These are phyloP conservation scores for Trichoderma polysporum DNA, from an alignment of 2,329 filamentous ascomycete species.

Conservation along the genomic window DNA sequence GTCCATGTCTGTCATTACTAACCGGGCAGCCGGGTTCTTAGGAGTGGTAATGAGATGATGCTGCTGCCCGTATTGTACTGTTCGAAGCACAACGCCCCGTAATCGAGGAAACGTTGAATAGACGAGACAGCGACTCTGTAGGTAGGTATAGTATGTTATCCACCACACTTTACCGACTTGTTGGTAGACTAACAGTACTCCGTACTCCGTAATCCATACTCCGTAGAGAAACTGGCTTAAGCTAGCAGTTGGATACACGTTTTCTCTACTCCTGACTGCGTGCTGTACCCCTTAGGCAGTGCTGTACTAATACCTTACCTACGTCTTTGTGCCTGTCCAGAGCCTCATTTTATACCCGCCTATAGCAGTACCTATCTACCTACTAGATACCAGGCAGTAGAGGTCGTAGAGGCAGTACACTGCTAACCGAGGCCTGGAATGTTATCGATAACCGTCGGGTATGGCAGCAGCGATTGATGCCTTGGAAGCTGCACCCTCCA, in stretches of 20 bases:
- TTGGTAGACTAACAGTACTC: background rate
- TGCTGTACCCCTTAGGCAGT: background rate
- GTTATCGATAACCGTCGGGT: conserved; percentile 16
- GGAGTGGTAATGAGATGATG: background rate
- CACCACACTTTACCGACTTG: too few relatives aligned
- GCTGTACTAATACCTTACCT: background rate
- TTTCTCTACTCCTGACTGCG: background rate
- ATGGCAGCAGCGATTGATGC: conserved; percentile 14
- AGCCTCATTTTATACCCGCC: too few relatives aligned
- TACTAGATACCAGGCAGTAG: background rate
- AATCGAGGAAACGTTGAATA: background rate
- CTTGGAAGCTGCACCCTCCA: background rate
- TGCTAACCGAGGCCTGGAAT: background rate
- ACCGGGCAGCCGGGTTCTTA: background rate
- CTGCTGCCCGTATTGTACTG: background rate
- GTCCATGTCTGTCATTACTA: background rate
- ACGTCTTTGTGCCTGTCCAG: background rate
- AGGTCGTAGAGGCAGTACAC: too few relatives aligned
- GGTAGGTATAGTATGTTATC: too few relatives aligned
- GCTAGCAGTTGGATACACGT: background rate
- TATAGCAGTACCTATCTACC: background rate
- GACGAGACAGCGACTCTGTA: background rate
- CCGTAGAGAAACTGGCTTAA: background rate
- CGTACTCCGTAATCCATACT: too few relatives aligned
- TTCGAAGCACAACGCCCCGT: background rate